A percentile compares a stretch with the other conserved stretches of the same genome.
Conservation (phyloP, 495 filamentous ascomycete species). For the Parachaetomium inaequale region DNA sequence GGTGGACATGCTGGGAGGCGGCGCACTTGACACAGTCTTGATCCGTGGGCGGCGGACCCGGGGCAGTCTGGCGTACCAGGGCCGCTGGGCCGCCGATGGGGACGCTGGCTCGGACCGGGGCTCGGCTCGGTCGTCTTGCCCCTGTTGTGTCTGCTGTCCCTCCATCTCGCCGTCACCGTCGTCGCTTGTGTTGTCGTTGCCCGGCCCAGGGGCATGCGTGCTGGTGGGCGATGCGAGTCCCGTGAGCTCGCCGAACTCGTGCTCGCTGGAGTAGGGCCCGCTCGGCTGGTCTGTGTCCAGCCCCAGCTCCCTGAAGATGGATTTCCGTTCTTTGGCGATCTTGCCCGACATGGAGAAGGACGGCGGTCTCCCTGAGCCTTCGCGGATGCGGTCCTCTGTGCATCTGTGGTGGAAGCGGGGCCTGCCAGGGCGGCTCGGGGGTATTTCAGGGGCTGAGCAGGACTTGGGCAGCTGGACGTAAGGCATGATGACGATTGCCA, state of each 20-base stretch:
- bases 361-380: conserved; percentile 34
- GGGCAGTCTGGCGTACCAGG: conserved; percentile 39
- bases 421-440: conserved; percentile 21
- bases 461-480: conserved; percentile 24
- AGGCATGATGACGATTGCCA: conserved; percentile 27
- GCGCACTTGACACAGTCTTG: conserved; percentile 39
- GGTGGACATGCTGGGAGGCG: conserved; percentile 37
- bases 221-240: conserved; percentile 23
- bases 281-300: conserved; percentile 36
- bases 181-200: conserved; percentile 11
- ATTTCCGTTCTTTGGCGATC: conserved; percentile 39
- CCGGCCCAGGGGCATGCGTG: background rate
- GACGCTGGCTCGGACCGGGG: conserved; percentile 12
- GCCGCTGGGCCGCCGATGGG: conserved; percentile 16
- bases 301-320: conserved; percentile 47
- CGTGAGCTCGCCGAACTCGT: conserved; percentile 27
- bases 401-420: conserved; percentile 46
- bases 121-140: conserved; percentile 4
- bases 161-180: conserved; percentile 17
- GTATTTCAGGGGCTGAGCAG: conserved; percentile 26
- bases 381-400: conserved; percentile 45
- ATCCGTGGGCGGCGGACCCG: conserved; percentile 40
- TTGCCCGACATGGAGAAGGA: conserved; percentile 35
- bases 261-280: conserved; percentile 21
- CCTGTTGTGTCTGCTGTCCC: conserved; percentile 9